Conservation (phyloP, 1,284 basidiomycete genomes). For the Fomitopsis palustris region DNA sequence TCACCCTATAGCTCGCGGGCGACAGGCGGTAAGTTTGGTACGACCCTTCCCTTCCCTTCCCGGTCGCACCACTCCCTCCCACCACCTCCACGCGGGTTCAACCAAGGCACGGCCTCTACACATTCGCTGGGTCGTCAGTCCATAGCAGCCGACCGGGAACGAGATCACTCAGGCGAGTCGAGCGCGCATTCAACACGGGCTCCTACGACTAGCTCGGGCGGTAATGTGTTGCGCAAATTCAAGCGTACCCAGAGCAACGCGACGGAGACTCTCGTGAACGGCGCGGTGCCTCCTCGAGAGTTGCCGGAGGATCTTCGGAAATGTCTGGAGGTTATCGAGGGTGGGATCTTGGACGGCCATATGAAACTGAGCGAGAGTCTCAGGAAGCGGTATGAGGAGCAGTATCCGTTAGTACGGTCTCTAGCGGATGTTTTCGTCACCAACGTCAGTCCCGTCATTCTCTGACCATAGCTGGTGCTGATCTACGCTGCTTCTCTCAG, state of each 20-base stretch:
- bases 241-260: constrained; percentile 53
- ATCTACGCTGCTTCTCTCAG: constrained; percentile 37
- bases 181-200: constrained; percentile 25
- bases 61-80: constrained; percentile 80
- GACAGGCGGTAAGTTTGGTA: constrained; percentile 35
- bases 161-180: constrained; percentile 39
- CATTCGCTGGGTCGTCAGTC: constrained; percentile 68
- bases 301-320: constrained; percentile 83
- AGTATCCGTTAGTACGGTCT: constrained; percentile 87
- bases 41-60: constrained; percentile 67
- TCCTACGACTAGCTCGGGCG: constrained; percentile 34
- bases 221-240: constrained; percentile 60
- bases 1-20: constrained; percentile 64
- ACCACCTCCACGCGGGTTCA: constrained; percentile 50
- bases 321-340: constrained; percentile 82
- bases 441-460: constrained; percentile 58
- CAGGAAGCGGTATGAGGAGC: constrained; percentile 86
- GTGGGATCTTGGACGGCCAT: constrained; percentile 85
- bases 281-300: constrained; percentile 64
- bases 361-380: constrained; percentile 78
- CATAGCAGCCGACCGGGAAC: constrained; percentile 38
- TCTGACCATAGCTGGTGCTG: constrained; percentile 2
- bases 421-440: constrained; percentile 92
- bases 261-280: constrained; percentile 43
- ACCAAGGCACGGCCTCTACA: constrained; percentile 55